Evolutionary conservation across 1,284 basidiomycete species (phyloP).

Genomic region (Cutaneotrichosporon sp.): DNA sequence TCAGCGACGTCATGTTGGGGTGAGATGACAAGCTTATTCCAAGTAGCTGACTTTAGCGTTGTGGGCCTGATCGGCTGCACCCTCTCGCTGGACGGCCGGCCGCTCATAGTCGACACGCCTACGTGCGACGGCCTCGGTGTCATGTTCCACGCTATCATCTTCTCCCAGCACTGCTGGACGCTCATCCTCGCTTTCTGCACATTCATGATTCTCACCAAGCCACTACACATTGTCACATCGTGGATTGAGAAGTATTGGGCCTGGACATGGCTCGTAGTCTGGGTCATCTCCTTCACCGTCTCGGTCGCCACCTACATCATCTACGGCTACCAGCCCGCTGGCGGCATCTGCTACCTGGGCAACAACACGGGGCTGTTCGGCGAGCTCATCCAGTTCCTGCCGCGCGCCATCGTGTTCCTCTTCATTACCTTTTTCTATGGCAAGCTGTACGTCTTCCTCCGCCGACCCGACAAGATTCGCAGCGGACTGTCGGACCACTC

Average conservation of each 20-base stretch:
- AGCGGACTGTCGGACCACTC: slow-evolving; percentile 34
- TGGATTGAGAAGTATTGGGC: slow-evolving; percentile 49
- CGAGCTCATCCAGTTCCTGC: slow-evolving; percentile 53
- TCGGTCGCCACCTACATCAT: slow-evolving; percentile 40
- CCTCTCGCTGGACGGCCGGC: slow-evolving; percentile 28
- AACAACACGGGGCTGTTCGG: slow-evolving; percentile 45
- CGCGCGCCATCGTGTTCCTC: slow-evolving; percentile 47
- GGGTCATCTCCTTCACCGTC: slow-evolving; percentile 38
- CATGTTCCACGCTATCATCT: slow-evolving; percentile 40
- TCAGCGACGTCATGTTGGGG: slow-evolving; percentile 49
- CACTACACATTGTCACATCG: slow-evolving; percentile 45
- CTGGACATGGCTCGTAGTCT: slow-evolving; percentile 44
- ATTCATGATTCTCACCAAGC: slow-evolving; percentile 53
- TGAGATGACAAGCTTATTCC: slow-evolving; percentile 26
- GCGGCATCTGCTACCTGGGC: slow-evolving; percentile 50
- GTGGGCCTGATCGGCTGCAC: slow-evolving; percentile 39
- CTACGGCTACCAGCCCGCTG: slow-evolving; percentile 45
- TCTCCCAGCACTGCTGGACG: slow-evolving; percentile 52
- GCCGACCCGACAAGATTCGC: slow-evolving; percentile 53
- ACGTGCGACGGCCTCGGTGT: slow-evolving; percentile 50
- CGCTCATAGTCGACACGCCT: slow-evolving; percentile 30
- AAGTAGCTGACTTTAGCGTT: slow-evolving; percentile 21
- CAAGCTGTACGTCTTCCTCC: slow-evolving; percentile 52
- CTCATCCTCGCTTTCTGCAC: slow-evolving; percentile 49
- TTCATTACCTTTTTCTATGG: slow-evolving; percentile 50